Base-by-base conservation (phyloP, 306 rosid species). In the Vigna hirtella region DNA sequence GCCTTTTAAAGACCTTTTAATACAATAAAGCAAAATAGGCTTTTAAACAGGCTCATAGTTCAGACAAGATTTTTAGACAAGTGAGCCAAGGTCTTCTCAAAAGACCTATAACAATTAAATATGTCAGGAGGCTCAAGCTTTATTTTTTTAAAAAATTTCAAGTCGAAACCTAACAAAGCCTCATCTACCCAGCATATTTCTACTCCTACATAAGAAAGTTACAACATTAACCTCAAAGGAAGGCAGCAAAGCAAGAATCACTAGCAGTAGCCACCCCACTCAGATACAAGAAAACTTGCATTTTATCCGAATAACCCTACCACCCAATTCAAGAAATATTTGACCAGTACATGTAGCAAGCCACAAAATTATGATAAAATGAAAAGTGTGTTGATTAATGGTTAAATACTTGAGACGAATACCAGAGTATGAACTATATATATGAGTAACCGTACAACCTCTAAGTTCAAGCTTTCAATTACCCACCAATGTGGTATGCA, bases 401-500 rank as follows among this genome's bases (percentile, higher is more conserved):
- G 14, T 55, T 20, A 20, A 66, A 73, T 22, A 77, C 43, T 34
- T 20, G 36, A 22, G 22, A 53, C 15, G 14, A 16, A 62, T 0
- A 63, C 48, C 36, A 73, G 38, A 58, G 28, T 15, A 16, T 59
- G 38, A n/a, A 22, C 43, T 14, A 28, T 36, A 68, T 58, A 64
- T 76, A 36, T 7, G 43, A 61, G 47, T 14, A 16, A 48, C 38
- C 47, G 28, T 48, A 52, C 12, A 0, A 65, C 11, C 16, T 5
- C 17, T 6, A 48, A 45, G 45, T 72, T 56, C 34, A 66, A 77
- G 49, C 43, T 30, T 58, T 55, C 56, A 77, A 72, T 20, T 45
- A 57, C 70, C 16, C 42, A 40, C 72, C 42, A 66, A 22, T 32
- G 58, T 2, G 2, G 4, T 12, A 66, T 28, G 72, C 67, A 9